Conservation (phyloP, 495 filamentous ascomycete genomes). For the Paragyromitra xinjiangensis region DNA sequence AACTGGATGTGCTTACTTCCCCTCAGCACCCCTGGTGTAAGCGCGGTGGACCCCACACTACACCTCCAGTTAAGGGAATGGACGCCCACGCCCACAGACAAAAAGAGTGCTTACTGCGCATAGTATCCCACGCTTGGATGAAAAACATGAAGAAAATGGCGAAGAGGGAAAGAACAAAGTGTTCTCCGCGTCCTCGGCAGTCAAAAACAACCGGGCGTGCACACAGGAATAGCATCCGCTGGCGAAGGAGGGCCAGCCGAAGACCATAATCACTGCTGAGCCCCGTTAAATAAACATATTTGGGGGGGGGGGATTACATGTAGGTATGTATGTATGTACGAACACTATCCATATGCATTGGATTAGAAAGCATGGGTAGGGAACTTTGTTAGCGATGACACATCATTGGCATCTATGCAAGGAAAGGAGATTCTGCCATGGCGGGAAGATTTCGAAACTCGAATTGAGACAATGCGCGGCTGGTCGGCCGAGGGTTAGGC, state of each 20-base stretch:
- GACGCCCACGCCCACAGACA: conserved; percentile 9
- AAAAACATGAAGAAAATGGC: conserved; percentile 26
- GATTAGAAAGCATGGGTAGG: conserved; percentile 26
- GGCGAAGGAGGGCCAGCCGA: conserved; percentile 34
- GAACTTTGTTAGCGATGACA: conserved; percentile 35
- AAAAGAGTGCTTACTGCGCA: conserved; percentile 32
- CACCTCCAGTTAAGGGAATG: conserved; percentile 15
- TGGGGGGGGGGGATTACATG: background rate
- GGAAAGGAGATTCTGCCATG: background rate
- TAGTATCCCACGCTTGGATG: conserved; percentile 4
- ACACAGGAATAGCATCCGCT: conserved; percentile 45
- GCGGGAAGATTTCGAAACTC: conserved; percentile 1
- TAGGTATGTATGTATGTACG: background rate
- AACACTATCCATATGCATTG: background rate
- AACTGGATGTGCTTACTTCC: conserved; percentile 43
- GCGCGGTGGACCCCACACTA: conserved; percentile 33
- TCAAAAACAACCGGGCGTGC: conserved; percentile 28
- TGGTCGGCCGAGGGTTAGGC: conserved; percentile 2
- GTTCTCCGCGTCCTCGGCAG: conserved; percentile 6
- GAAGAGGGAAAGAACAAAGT: conserved; percentile 26
- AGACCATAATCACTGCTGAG: conserved; percentile 37
- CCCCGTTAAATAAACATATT: conserved; percentile 34
- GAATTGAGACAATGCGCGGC: conserved; percentile 15
- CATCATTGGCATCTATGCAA: conserved; percentile 5
- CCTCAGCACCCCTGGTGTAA: conserved; percentile 30